phyloP scores from a whole-genome alignment of 75 land plant species.

The Cryptomeria japonica region DNA sequence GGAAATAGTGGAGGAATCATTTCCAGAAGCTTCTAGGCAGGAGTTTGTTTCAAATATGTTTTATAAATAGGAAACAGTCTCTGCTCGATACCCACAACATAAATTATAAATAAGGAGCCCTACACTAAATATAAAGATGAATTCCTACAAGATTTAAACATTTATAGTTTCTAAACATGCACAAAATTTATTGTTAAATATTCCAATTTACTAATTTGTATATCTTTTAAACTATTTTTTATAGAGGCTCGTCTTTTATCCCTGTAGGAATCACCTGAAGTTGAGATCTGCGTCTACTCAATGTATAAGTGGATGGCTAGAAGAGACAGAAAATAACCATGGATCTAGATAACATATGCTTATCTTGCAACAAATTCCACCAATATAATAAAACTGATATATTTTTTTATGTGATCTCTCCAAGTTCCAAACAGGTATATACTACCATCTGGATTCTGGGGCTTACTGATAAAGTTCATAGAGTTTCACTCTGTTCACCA shows the following conservation, averaged over 20 bases:
- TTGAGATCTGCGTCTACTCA: neutral
- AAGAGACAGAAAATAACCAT: neutral
- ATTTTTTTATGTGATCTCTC: neutral
- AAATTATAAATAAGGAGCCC: neutral
- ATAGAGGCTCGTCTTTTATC: neutral
- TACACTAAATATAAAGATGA: neutral
- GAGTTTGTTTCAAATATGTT: too few species aligned
- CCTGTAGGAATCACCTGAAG: neutral
- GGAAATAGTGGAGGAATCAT: too few species aligned
- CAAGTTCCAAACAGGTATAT: neutral
- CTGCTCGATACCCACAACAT: too few species aligned
- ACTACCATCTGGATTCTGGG: neutral
- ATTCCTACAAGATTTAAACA: neutral
- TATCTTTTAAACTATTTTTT: neutral
- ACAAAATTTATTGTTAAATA: neutral
- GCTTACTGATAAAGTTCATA: neutral
- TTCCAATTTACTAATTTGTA: neutral
- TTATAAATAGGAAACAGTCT: too few species aligned
- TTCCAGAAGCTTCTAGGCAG: too few species aligned
- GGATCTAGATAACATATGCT: neutral
- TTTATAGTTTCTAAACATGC: too few species aligned
- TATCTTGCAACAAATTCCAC: neutral
- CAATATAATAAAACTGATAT: neutral
- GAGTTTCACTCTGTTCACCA: neutral
- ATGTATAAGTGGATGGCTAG: neutral